Conservation (phyloP, 768 basidiomycete genomes). For the Suillus subaureus region DNA sequence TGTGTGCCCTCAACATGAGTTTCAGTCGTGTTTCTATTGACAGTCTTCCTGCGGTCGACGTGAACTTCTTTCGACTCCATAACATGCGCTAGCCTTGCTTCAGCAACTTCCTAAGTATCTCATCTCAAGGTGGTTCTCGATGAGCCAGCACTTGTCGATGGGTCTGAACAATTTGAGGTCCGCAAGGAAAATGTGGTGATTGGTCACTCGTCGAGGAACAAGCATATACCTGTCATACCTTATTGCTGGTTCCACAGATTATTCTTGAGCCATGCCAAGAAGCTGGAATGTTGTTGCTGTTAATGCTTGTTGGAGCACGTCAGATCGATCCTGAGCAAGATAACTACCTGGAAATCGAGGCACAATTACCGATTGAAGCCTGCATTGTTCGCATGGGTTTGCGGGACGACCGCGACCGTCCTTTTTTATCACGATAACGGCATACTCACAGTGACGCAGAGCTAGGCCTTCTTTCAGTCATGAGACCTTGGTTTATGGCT, state of each 20-base stretch:
- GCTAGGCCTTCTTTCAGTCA: slow-evolving; percentile 12
- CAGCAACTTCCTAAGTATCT: neutral
- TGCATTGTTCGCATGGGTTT: slow-evolving; percentile 4
- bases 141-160: neutral
- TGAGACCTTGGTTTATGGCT: slow-evolving; percentile 4
- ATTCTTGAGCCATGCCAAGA: neutral
- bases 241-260: neutral
- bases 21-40: slow-evolving; percentile 6
- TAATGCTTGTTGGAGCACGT: neutral
- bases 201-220: slow-evolving; percentile 1
- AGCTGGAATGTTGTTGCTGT: neutral
- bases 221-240: slow-evolving; percentile 1
- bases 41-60: slow-evolving; percentile 1
- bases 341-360: neutral
- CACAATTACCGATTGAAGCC: slow-evolving; percentile 3
- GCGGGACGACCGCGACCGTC: neutral
- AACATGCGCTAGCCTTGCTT: slow-evolving; percentile 3
- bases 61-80: slow-evolving; percentile 5
- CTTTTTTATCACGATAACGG: slow-evolving; percentile 15
- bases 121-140: neutral
- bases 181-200: neutral
- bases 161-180: neutral
- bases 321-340: neutral
- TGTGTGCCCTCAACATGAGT: slow-evolving; percentile 7
- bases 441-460: slow-evolving; percentile 4